Conservation (phyloP, 2,329 filamentous ascomycete species). For the Lachnellula subtilissima region DNA sequence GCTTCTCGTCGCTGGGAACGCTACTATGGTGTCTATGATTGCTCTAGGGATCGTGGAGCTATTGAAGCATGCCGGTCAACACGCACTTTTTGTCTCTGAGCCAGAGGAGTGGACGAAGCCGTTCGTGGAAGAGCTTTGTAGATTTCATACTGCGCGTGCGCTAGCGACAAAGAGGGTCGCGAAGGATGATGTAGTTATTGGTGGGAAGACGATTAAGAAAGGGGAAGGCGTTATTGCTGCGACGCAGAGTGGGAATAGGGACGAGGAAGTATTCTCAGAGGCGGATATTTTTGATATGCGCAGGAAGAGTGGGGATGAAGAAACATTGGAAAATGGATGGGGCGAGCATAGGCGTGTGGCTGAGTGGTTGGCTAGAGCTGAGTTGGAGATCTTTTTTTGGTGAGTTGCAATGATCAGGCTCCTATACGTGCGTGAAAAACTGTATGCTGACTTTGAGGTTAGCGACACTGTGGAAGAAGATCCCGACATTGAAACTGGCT, state of each 20-base stretch:
- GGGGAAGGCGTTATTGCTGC: conserved; percentile 44
- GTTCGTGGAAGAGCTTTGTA: conserved; percentile 46
- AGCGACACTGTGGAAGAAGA: conserved; percentile 36
- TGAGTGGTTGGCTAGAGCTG: conserved; percentile 39
- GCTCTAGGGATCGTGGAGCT: conserved; percentile 42
- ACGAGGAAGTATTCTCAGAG: conserved; percentile 39
- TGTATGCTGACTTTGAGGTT: neutral
- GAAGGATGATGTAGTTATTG: conserved; percentile 42
- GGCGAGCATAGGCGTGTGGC: conserved; percentile 44
- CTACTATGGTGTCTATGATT: conserved; percentile 49
- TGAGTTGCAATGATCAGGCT: conserved; percentile 23
- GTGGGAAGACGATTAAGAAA: conserved; percentile 36
- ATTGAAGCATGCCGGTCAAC: conserved; percentile 39
- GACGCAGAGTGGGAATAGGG: conserved; percentile 44
- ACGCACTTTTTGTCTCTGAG: conserved; percentile 37
- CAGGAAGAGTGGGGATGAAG: conserved; percentile 32
- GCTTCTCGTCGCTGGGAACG: conserved; percentile 47
- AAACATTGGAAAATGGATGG: conserved; percentile 42
- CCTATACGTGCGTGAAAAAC: neutral
- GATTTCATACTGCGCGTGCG: conserved; percentile 44
- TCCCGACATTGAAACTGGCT: conserved; percentile 38
- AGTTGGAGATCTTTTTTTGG: conserved; percentile 41
- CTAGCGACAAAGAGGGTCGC: conserved; percentile 44
- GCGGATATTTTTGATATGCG: conserved; percentile 42
- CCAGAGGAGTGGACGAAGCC: conserved; percentile 31